Percentiles rank a stretch among this genome's conserved stretches.
Evolutionary conservation across 2,329 filamentous ascomycete genomes (phyloP).

Genomic region (Aspergillus sp.): DNA sequence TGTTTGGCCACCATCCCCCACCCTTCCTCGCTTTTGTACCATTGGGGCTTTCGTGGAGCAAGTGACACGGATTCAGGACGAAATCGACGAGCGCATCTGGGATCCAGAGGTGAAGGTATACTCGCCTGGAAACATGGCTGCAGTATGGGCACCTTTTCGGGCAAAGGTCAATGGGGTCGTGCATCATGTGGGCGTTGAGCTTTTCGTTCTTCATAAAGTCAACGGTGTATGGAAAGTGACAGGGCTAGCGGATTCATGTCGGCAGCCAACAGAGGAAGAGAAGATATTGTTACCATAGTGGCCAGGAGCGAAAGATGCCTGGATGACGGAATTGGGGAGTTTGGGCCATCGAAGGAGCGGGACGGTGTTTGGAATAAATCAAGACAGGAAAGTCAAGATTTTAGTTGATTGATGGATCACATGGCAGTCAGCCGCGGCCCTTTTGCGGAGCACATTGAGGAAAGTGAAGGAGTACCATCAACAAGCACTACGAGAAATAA

Average conservation of each 20-base stretch:
- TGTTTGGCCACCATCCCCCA: conserved; percentile 33
- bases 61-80: conserved; percentile 29
- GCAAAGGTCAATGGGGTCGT: conserved; percentile 38
- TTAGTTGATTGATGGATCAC: background rate
- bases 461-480: background rate
- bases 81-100: conserved; percentile 40
- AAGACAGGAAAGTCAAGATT: background rate
- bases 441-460: background rate
- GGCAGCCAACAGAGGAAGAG: conserved; percentile 33
- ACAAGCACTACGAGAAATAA: background rate
- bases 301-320: background rate
- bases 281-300: conserved; percentile 15
- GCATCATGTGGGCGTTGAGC: conserved; percentile 39
- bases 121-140: conserved; percentile 31
- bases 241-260: conserved; percentile 38
- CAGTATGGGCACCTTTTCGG: conserved; percentile 39
- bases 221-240: conserved; percentile 39
- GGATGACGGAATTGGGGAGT: background rate
- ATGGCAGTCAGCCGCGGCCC: background rate
- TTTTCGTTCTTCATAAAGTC: conserved; percentile 38
- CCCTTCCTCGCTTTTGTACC: conserved; percentile 36
- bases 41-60: conserved; percentile 39
- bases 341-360: background rate
- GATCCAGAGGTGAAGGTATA: conserved; percentile 37
- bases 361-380: background rate